These are phyloP conservation scores for Alternaria ventricosa DNA, from an alignment of 2,329 filamentous ascomycete genomes.

Conservation along the genomic window DNA sequence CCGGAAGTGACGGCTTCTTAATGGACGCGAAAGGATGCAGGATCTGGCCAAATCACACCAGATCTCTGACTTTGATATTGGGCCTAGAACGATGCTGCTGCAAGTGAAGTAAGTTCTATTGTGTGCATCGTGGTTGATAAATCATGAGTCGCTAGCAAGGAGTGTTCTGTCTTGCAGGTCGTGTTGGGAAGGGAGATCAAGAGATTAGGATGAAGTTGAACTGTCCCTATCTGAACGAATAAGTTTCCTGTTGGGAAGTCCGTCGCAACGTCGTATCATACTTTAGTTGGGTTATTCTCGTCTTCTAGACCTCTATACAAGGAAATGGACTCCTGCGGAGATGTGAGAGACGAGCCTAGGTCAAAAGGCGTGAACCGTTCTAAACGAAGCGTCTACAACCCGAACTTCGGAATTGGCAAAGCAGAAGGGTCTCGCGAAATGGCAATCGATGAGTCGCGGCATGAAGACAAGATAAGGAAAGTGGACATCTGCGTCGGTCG, in stretches of 20 bases:
- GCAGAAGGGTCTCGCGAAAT: not conserved
- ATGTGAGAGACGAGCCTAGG: not conserved
- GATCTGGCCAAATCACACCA: not conserved
- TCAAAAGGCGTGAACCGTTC: not conserved
- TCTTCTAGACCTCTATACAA: not conserved
- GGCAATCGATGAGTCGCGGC: not conserved
- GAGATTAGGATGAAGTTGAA: not conserved
- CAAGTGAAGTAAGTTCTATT: no score
- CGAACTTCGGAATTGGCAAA: not conserved
- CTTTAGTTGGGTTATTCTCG: not conserved
- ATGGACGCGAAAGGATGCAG: no score
- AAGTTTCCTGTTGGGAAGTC: fast-evolving
- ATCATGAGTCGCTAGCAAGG: no score
- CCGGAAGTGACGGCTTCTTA: not conserved
- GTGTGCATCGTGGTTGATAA: no score
- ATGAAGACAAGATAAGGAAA: not conserved
- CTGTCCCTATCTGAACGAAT: no score
- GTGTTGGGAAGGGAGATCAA: not conserved
- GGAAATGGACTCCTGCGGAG: not conserved
- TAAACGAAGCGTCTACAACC: no score
- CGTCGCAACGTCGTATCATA: not conserved
- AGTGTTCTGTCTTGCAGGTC: not conserved
- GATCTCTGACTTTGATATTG: fast-evolving
- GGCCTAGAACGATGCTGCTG: not conserved
- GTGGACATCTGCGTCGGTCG: not conserved